Base-by-base conservation (phyloP, 2,329 filamentous ascomycete genomes). In the Colletotrichum orchidophilum region DNA sequence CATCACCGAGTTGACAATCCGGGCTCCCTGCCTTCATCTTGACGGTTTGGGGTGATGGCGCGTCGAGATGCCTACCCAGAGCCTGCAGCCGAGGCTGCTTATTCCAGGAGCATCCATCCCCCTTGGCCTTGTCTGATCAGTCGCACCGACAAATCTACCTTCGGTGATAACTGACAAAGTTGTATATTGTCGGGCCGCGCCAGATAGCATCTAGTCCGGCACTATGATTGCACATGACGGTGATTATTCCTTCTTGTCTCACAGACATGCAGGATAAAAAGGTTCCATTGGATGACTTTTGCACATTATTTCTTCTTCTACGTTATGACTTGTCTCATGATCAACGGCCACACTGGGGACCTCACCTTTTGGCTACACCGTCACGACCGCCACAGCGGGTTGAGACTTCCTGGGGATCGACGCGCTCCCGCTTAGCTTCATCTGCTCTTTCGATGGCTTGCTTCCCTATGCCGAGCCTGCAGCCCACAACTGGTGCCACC, bases 91-190 rank as follows among this genome's bases (percentile, higher is more conserved):
- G 21, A 58, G 42, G 49, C 27, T 39, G 24, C 13, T 59, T 24
- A 33, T 18, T 29, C 18, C 42, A 18, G 63, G 64, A n/a, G 58
- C 29, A 53, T 29, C 58, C 29, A 53, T 29, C 46, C 52, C 62
- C 68, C 65, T 27, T 58, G 64, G 53, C n/a, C n/a, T n/a, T n/a
- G n/a, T 63, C 33, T 50, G 68, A 63, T 65, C 63, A 68, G 68
- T n/a, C 39, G 42, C 18, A 39, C n/a, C 39, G 31, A 27, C 57
- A 63, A 57, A 68, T 68, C 42, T 33, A 53, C 18, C 62, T 42
- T 39, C 27, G 39, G 31, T 71, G 64, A 58, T 49, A 71, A 63
- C n/a, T 68, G 68, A 68, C 42, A 33, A 33, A 63, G 46, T n/a
- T 29, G 2, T 35, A n/a, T 58, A 15, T 15, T 52, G 39, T 58